Evolutionary conservation across 208 protist genomes (phyloP).

Genomic region (Crithidia acanthocephali): DNA sequence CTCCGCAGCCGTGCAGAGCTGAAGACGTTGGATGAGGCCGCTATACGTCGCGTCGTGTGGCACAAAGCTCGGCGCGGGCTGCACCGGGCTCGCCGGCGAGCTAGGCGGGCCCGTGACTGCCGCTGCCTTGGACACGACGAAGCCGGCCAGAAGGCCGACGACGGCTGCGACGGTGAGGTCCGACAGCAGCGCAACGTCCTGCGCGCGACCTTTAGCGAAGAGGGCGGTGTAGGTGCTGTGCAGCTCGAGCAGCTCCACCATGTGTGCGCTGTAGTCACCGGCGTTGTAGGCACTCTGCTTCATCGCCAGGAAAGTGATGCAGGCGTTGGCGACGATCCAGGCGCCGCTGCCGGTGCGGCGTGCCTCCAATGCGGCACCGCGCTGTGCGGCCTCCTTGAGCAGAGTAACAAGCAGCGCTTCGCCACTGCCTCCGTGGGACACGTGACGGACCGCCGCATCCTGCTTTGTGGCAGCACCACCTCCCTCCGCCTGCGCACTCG

Average conservation of each 20-base stretch:
- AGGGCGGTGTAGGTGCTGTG: conserved; percentile 24
- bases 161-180: conserved; percentile 26
- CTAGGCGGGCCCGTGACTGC: not conserved
- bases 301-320: conserved; percentile 60
- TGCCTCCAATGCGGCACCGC: conserved; percentile 19
- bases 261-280: conserved; percentile 47
- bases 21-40: conserved; percentile 19
- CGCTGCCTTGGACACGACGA: not conserved
- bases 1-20: conserved; percentile 34
- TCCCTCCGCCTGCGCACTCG: not conserved
- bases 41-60: conserved; percentile 1
- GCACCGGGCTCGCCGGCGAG: not conserved
- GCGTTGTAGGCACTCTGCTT: conserved; percentile 34
- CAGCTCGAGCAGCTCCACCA: conserved; percentile 28
- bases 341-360: conserved; percentile 29
- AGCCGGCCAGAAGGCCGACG: conserved; percentile 23
- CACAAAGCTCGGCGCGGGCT: not conserved
- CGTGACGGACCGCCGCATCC: not conserved
- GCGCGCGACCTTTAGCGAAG: conserved; percentile 16
- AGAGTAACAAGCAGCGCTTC: conserved; percentile 14
- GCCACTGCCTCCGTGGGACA: not conserved
- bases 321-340: conserved; percentile 73
- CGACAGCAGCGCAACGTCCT: conserved; percentile 26
- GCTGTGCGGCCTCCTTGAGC: conserved; percentile 25
- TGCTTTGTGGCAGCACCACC: not conserved